phyloP scores from a whole-genome alignment of 257 asterid genomes.

The Nicotiana attenuata region DNA sequence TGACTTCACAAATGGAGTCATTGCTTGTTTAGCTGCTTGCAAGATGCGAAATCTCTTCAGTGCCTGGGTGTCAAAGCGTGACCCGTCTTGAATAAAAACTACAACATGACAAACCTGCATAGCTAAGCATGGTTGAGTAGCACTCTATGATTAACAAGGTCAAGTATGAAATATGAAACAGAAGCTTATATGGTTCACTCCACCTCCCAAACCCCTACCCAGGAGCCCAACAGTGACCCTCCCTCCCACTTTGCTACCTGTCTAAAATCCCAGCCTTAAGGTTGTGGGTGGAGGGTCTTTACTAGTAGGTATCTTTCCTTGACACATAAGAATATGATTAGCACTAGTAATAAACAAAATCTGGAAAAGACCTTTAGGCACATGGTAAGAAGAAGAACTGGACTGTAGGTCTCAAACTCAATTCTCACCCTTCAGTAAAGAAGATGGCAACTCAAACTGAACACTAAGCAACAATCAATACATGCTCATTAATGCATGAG shows the following conservation, averaged over 20 bases:
- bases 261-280: neutral
- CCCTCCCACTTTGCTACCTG: neutral
- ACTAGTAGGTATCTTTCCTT: neutral
- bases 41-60: constrained; percentile 63
- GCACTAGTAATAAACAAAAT: neutral
- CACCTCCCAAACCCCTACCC: constrained; percentile 8
- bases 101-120: constrained; percentile 94
- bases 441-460: neutral
- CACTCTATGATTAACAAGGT: constrained; percentile 5
- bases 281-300: neutral
- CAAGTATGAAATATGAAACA: neutral
- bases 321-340: neutral
- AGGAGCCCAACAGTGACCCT: constrained; percentile 4
- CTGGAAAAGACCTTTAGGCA: neutral
- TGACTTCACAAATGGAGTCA: constrained; percentile 58
- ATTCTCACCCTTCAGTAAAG: neutral
- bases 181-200: neutral
- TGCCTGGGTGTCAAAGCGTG: constrained; percentile 68
- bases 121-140: constrained; percentile 48
- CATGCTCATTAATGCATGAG: neutral
- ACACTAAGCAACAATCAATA: neutral
- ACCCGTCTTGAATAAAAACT: constrained; percentile 78
- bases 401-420: neutral
- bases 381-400: neutral
- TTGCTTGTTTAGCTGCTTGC: constrained; percentile 82